Conservation (phyloP, 1,139 yeast genomes). For the Debaryomycetaceae sp. region DNA sequence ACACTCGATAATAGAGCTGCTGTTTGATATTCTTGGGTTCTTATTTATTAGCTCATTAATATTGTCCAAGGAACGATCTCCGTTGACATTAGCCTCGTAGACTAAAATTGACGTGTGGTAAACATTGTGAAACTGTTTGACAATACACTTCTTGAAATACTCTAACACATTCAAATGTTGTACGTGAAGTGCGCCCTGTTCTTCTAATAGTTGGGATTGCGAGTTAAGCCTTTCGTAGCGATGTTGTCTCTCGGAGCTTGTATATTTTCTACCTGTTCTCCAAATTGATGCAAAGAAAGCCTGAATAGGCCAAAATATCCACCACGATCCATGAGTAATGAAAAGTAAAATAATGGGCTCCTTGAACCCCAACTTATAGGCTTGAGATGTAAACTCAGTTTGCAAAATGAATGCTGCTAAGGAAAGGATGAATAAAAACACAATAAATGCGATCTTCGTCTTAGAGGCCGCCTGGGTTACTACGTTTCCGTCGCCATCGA, state of each 20-base stretch:
- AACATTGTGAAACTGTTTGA: conserved; percentile 49
- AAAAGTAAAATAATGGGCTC: conserved; percentile 70
- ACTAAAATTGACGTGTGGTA: conserved; percentile 50
- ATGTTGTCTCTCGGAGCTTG: conserved; percentile 3
- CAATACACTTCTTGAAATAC: conserved; percentile 42
- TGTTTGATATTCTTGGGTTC: conserved; percentile 40
- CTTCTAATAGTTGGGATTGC: conserved; percentile 28
- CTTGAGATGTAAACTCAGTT: conserved; percentile 75
- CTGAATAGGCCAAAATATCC: conserved; percentile 71
- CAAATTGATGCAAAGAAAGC: conserved; percentile 44
- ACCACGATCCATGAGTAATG: conserved; percentile 81
- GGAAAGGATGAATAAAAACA: conserved; percentile 56
- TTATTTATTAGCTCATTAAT: conserved; percentile 35
- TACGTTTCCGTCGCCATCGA: conserved; percentile 8
- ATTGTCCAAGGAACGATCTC: conserved; percentile 34
- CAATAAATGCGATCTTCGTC: conserved; percentile 51
- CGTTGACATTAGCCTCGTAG: conserved; percentile 39
- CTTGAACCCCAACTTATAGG: conserved; percentile 56
- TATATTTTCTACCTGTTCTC: conserved; percentile 35
- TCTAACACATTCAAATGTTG: conserved; percentile 17
- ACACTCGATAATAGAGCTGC: conserved; percentile 36
- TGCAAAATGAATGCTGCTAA: conserved; percentile 68
- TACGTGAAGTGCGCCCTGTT: conserved; percentile 8
- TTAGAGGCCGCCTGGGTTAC: conserved; percentile 16
- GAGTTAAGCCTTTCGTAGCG: conserved; percentile 7